Base-by-base conservation (phyloP, 169 alveolate species). In the Plasmodium gaboni region DNA sequence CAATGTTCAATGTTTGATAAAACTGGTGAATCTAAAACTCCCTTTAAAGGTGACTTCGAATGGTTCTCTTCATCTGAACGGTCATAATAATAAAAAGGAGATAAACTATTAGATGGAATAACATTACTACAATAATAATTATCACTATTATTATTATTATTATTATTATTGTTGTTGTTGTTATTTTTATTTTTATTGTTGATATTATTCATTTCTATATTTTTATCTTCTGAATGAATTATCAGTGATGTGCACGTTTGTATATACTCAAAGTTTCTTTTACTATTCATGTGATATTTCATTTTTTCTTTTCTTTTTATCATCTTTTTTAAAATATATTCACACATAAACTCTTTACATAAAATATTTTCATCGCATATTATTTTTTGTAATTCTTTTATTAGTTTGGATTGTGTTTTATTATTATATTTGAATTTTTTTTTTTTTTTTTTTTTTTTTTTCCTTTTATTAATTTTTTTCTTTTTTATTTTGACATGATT, bases 211-310 rank as follows among this genome's bases (percentile, higher is more conserved):
- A 5, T 19, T 13, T 22, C 48, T 61, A 32, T n/a, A 0, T 26
- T 69, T 9, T 17, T 69, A 22, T 44, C 68, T 17, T 76, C 9
- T 15, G n/a, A 15, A 15, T 76, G 74, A 24, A 73, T 42, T 38
- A 76, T 50, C 3, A 76, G 28, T 1, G 89, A 76, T 28, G 89
- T 76, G 48, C 89, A 76, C 1, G 89, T 64, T 53, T 64, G 89
- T 44, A 64, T 42, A 12, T 48, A 64, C n/a, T 76, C 69, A 50
- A 76, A 76, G n/a, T 64, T 24, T 32, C 89, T 76, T 74, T 46
- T 63, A 17, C 46, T 65, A 9, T 13, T 64, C 15, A 55, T 53
- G 19, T 64, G 53, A 42, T 7, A 24, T 1, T 15, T 17, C 1
- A 64, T 69, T 13, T 76, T 76, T 50, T 68, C 28, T 44, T 76